phyloP scores from a whole-genome alignment of 2,329 filamentous ascomycete species.

The Trichoderma gracile region DNA sequence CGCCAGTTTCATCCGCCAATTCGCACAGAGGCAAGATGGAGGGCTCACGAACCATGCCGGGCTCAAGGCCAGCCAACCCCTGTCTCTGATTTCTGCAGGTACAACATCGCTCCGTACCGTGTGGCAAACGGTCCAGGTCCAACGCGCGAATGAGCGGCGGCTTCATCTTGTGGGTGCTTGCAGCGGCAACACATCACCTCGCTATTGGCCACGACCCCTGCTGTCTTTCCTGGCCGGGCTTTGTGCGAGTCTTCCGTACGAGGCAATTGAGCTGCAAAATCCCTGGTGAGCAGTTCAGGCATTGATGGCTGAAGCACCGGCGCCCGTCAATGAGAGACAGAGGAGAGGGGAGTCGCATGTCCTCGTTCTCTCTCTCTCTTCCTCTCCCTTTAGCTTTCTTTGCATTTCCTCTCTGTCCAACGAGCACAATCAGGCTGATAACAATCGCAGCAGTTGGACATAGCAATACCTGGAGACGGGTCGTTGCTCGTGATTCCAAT shows the following conservation, averaged over 20 bases:
- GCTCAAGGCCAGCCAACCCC: slow-evolving; percentile 12
- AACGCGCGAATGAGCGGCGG: slow-evolving; percentile 7
- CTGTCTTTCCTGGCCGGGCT: not conserved
- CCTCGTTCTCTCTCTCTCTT: not conserved
- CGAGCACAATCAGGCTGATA: not conserved
- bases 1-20: slow-evolving; percentile 22
- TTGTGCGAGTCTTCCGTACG: slow-evolving; percentile 13
- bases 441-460: not conserved
- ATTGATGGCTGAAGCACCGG: not conserved
- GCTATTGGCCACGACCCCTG: slow-evolving; percentile 14
- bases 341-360: not conserved
- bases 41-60: slow-evolving; percentile 11
- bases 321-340: not conserved
- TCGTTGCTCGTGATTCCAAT: not conserved
- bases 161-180: not conserved
- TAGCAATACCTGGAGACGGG: not conserved
- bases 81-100: slow-evolving; percentile 17
- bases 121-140: slow-evolving; percentile 13
- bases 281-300: not conserved
- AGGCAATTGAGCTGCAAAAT: not conserved
- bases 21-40: slow-evolving; percentile 15
- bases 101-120: slow-evolving; percentile 24
- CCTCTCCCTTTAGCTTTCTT: not conserved
- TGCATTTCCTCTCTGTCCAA: not conserved
- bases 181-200: slow-evolving; percentile 20